A percentile compares a stretch with the other conserved stretches of the same genome.
Evolutionary conservation across 768 basidiomycete species (phyloP).

Genomic region (Daedaleopsis nitida): DNA sequence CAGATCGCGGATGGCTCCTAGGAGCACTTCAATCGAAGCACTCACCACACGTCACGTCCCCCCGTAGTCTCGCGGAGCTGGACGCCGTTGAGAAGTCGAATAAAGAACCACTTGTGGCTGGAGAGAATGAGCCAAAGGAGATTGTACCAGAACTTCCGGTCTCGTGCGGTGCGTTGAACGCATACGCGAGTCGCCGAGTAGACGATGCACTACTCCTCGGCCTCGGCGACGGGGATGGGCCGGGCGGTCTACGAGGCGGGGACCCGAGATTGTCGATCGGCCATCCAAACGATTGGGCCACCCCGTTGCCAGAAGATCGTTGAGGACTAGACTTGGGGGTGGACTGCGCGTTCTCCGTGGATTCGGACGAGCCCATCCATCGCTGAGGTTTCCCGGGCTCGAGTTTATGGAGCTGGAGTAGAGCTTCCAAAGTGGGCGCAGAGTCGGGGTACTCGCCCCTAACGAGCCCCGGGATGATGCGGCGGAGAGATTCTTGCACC

Average conservation of each 20-base stretch:
- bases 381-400: background rate
- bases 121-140: background rate
- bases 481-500: background rate
- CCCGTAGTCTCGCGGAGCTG: background rate
- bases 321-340: background rate
- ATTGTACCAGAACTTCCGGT: background rate
- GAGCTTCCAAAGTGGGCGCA: background rate
- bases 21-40: background rate
- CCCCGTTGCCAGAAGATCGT: too few species aligned
- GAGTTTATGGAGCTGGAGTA: background rate
- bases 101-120: background rate
- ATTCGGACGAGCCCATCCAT: background rate
- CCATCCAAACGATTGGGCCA: background rate
- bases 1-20: too few species aligned
- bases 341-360: background rate
- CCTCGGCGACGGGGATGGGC: background rate
- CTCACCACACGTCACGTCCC: background rate
- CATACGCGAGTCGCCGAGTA: background rate
- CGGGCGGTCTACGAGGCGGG: background rate
- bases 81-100: background rate
- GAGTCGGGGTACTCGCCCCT: background rate
- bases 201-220: background rate
- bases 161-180: background rate
- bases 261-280: background rate
- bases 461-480: background rate